phyloP scores from a whole-genome alignment of 495 filamentous ascomycete species.

The Podospora bellae-mahoneyi region DNA sequence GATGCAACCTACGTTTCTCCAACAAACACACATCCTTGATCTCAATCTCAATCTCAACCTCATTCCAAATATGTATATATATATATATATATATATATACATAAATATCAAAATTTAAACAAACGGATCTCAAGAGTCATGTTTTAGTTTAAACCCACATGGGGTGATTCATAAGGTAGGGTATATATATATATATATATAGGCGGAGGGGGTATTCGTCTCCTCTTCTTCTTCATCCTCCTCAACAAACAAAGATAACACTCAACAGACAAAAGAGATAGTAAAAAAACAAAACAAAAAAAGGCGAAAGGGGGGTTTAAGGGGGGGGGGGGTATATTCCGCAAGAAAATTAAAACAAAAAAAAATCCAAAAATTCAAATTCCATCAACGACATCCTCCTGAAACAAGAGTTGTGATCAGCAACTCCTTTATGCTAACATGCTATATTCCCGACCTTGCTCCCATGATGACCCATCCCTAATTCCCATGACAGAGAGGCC shows the following conservation, averaged over 20 bases:
- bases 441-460: background rate
- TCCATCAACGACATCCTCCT: background rate
- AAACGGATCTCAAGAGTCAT: background rate
- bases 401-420: background rate
- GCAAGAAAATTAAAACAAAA: background rate
- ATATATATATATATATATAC: too few species aligned
- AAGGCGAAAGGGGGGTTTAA: background rate
- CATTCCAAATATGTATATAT: too few species aligned
- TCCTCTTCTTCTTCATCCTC: background rate
- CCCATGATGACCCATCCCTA: background rate
- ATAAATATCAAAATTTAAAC: background rate
- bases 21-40: background rate
- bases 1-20: too few species aligned
- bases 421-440: background rate
- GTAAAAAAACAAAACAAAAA: background rate
- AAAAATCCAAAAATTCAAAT: background rate
- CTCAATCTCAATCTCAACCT: background rate
- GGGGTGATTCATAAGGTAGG: background rate
- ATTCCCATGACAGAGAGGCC: background rate
- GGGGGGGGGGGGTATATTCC: background rate
- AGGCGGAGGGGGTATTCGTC: background rate
- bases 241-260: background rate
- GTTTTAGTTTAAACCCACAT: background rate
- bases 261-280: slow-evolving; percentile 5
- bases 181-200: background rate